phyloP scores from a whole-genome alignment of 2,329 filamentous ascomycete genomes.

The Mollisiaceae sp. region DNA sequence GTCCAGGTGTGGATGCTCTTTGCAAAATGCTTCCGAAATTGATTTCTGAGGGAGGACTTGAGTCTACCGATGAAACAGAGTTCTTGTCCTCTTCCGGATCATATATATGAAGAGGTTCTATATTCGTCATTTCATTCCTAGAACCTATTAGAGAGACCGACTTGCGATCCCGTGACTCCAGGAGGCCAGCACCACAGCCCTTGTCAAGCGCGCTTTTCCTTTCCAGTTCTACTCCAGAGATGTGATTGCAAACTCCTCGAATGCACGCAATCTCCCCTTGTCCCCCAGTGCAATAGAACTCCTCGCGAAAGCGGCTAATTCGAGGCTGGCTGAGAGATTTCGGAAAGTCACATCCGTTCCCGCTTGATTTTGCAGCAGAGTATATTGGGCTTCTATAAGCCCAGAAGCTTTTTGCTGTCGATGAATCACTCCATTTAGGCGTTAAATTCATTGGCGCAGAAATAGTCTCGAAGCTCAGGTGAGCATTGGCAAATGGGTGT shows the following conservation, averaged over 20 bases:
- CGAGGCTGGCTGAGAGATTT: background rate
- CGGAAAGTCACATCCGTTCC: background rate
- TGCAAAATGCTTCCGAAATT: constrained; percentile 19
- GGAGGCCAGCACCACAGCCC: background rate
- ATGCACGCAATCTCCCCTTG: background rate
- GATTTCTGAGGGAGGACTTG: constrained; percentile 10
- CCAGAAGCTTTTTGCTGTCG: background rate
- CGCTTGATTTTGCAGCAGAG: background rate
- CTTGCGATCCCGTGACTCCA: background rate
- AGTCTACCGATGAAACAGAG: background rate
- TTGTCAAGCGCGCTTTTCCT: background rate
- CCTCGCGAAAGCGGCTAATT: background rate
- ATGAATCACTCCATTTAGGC: background rate
- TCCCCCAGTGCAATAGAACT: background rate
- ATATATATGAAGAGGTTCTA: background rate
- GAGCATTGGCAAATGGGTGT: background rate
- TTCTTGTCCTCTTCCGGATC: background rate
- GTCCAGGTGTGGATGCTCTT: background rate
- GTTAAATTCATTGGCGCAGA: background rate
- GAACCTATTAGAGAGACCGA: background rate
- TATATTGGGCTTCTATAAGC: background rate
- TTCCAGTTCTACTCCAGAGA: background rate
- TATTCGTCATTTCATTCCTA: background rate
- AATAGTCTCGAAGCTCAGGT: background rate
- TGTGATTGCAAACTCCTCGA: background rate